Evolutionary conservation across 2,329 filamentous ascomycete genomes (phyloP), one percentile per base, ranked within the genome.

Genomic region (Aspergillus calidoustus): DNA sequence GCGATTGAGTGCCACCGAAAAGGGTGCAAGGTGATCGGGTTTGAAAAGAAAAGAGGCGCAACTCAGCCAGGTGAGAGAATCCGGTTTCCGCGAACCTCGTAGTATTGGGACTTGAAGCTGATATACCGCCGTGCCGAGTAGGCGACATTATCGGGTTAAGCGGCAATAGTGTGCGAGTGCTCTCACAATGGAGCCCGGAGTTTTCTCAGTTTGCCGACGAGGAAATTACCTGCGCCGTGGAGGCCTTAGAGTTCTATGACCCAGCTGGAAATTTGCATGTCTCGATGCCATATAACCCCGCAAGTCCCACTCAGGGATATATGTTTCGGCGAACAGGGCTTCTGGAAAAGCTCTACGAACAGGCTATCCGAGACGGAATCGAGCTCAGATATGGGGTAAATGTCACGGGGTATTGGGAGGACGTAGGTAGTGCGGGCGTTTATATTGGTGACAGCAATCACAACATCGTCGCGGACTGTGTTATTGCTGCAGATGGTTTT

Each of bases 1-100:
- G 70, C 70, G 11, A 69, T 72, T n/a, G 70, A 71, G 64, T 71
- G 68, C 55, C 60, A 69, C 52, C 66, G 68, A 7, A 69, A 64
- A 17, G 66, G 66, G 11, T 65, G 69, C 34, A 64, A 43, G 7
- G 70, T 72, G 15, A 65, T 66, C 52, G 62, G 63, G 8, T 57
- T 65, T 7, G 60, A 65, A 51, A 48, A 54, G 41, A 43, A 61
- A 28, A 6, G 3, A 28, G 6, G 25, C 25, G 25, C 31, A 2
- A 28, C 13, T 23, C 15, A 49, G 17, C 17, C 17, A 13, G 22
- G 55, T 23, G 57, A 28, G 25, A 28, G 25, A 28, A 28, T 28
- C 25, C 25, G n/a, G n/a, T 28, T 6, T 6, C 25, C 25, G 25
- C 25, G 6, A 28, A 28, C 6, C 25, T 3, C 3, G 25, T 28